Conservation (phyloP, 495 filamentous ascomycete genomes). For the Podospora appendiculata region DNA sequence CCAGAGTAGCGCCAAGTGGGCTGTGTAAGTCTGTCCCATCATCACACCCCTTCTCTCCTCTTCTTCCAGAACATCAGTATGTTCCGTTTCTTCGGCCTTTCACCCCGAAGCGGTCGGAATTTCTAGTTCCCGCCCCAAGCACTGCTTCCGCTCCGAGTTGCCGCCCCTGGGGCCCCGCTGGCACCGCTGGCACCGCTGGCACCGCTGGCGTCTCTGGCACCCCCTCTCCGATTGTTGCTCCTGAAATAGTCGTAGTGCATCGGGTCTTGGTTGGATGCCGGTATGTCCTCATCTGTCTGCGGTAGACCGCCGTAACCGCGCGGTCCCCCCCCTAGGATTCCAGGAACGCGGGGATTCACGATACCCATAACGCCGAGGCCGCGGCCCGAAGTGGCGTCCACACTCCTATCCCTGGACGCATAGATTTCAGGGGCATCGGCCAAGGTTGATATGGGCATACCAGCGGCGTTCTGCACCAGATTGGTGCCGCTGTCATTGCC, state of each 20-base stretch:
- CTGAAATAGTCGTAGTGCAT: constrained; percentile 30
- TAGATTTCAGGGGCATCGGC: constrained; percentile 12
- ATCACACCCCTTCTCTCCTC: too few relatives aligned
- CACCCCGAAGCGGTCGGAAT: not conserved
- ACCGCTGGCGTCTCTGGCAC: constrained; percentile 3
- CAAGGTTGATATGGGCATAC: constrained; percentile 26
- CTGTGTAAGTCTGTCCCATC: too few relatives aligned
- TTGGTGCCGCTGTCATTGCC: constrained; percentile 39
- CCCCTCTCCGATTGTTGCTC: constrained; percentile 10
- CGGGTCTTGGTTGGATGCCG: constrained; percentile 8
- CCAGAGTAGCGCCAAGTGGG: too few relatives aligned
- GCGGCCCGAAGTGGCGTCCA: constrained; percentile 16
- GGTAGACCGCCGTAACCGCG: constrained; percentile 45
- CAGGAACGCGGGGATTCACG: constrained; percentile 21
- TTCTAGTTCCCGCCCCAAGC: constrained; percentile 20
- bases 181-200: not conserved
- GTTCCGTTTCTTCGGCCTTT: too few relatives aligned
- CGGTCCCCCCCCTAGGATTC: constrained; percentile 43
- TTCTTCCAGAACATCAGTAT: too few relatives aligned
- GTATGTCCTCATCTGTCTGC: constrained; percentile 33
- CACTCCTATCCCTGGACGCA: constrained; percentile 23
- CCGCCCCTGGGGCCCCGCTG: constrained; percentile 6
- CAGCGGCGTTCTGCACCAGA: constrained; percentile 32
- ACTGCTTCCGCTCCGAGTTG: constrained; percentile 8
- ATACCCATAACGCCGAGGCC: constrained; percentile 5